A percentile compares a stretch with the other conserved stretches of the same genome.
Evolutionary conservation across 331 rosid species (phyloP).

Genomic region (Quercus tomentella): DNA sequence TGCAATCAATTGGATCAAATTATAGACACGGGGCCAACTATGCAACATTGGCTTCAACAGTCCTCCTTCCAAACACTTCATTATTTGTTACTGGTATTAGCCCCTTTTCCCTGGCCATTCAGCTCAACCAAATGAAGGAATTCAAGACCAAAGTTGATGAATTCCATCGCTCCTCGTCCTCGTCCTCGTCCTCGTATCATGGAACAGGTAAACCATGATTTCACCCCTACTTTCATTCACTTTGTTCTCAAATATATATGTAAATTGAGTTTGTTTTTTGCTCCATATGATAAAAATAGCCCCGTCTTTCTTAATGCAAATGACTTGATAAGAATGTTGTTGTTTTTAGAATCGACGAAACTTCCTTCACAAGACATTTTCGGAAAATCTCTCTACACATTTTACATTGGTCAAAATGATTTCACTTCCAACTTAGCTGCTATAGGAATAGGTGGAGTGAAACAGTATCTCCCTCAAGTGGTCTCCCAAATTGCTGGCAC

Average conservation of each 20-base stretch:
- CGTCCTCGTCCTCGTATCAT: neutral
- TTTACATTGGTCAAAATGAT: slow-evolving; percentile 53
- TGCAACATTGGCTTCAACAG: slow-evolving; percentile 51
- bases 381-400: slow-evolving; percentile 44
- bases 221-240: neutral
- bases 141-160: slow-evolving; percentile 40
- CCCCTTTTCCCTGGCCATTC: slow-evolving; percentile 56
- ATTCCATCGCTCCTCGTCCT: slow-evolving; percentile 11
- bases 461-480: slow-evolving; percentile 48
- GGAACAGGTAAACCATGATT: slow-evolving; percentile 9
- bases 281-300: no score
- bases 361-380: slow-evolving; percentile 38
- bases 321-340: neutral
- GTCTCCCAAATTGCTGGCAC: slow-evolving; percentile 41
- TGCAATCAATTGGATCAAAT: slow-evolving; percentile 41
- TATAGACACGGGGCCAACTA: slow-evolving; percentile 40
- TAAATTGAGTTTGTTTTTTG: no score
- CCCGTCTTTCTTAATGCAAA: neutral
- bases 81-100: slow-evolving; percentile 46
- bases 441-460: slow-evolving; percentile 40
- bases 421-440: slow-evolving; percentile 50
- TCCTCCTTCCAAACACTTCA: slow-evolving; percentile 49
- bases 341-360: slow-evolving; percentile 19
- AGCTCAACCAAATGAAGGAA: slow-evolving; percentile 54
- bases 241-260: neutral